These are phyloP conservation scores for Chimonanthus praecox DNA, from an alignment of 164 flowering plant genomes.

Conservation along the genomic window DNA sequence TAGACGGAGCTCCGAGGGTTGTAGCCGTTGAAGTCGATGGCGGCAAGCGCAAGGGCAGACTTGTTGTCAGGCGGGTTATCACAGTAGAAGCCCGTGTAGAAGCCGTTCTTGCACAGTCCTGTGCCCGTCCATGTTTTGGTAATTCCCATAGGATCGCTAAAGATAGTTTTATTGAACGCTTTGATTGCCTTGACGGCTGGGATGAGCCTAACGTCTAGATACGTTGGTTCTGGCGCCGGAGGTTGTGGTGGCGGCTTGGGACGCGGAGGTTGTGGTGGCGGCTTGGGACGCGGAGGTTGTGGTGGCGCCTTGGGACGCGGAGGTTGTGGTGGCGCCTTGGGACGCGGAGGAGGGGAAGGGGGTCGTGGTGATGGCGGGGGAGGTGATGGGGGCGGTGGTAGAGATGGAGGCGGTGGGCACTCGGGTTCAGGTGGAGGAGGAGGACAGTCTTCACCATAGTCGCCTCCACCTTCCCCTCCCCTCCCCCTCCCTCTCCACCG, in stretches of 20 bases:
- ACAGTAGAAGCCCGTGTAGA: conserved; percentile 56
- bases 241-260: not conserved
- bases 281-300: too few species aligned
- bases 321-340: too few species aligned
- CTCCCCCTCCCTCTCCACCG: too few species aligned
- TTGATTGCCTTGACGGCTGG: conserved; percentile 37
- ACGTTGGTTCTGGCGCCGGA: not conserved
- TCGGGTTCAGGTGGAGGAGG: too few species aligned
- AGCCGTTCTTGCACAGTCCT: conserved; percentile 28
- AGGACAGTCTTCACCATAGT: too few species aligned
- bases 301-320: too few species aligned
- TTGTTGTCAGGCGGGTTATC: conserved; percentile 37
- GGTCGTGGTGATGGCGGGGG: too few species aligned
- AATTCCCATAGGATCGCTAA: conserved; percentile 35
- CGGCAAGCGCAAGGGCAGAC: conserved; percentile 21
- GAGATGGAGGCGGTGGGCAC: too few species aligned
- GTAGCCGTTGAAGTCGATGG: conserved; percentile 40
- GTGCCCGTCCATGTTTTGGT: conserved; percentile 53
- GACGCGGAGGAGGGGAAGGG: too few species aligned
- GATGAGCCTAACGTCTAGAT: conserved; percentile 15
- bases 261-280: too few species aligned
- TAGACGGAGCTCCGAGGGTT: conserved; percentile 17
- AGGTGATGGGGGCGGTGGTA: too few species aligned
- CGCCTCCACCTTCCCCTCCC: too few species aligned
- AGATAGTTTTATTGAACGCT: conserved; percentile 37